A percentile compares a stretch with the other conserved stretches of the same genome.
These are phyloP conservation scores for Pyricularia sp. DNA, from an alignment of 2,329 filamentous ascomycete species.

Conservation along the genomic window DNA sequence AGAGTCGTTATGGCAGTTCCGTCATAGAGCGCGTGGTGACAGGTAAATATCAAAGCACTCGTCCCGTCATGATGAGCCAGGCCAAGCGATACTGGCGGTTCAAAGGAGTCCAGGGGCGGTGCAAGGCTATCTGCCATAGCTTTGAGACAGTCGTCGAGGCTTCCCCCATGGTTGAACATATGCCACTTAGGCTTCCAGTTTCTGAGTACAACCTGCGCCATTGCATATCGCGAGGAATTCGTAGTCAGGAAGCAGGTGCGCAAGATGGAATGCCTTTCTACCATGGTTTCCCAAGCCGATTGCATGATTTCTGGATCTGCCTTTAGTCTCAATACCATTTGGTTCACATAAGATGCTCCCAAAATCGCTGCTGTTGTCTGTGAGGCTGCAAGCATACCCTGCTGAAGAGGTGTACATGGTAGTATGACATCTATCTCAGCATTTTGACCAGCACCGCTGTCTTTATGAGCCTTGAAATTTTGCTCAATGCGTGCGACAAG, in stretches of 20 bases:
- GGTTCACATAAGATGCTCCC: conserved; percentile 57
- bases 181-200: conserved; percentile 32
- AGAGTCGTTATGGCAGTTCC: conserved; percentile 65
- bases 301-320: conserved; percentile 40
- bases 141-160: conserved; percentile 25
- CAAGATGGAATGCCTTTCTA: conserved; percentile 63
- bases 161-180: conserved; percentile 18
- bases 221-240: conserved; percentile 48
- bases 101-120: conserved; percentile 30
- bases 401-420: conserved; percentile 80
- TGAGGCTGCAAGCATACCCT: conserved; percentile 68
- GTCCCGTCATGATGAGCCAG: conserved; percentile 22
- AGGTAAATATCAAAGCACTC: conserved; percentile 32
- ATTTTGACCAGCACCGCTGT: neutral
- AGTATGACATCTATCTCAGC: conserved; percentile 33
- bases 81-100: conserved; percentile 35
- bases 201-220: conserved; percentile 61
- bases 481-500: neutral
- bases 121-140: conserved; percentile 29
- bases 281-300: conserved; percentile 52
- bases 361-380: conserved; percentile 18
- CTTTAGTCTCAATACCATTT: conserved; percentile 52
- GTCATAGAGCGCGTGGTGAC: conserved; percentile 82
- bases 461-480: neutral
- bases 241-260: conserved; percentile 68